phyloP scores from a whole-genome alignment of 2,329 filamentous ascomycete genomes.

The Pseudogymnoascus sp. region DNA sequence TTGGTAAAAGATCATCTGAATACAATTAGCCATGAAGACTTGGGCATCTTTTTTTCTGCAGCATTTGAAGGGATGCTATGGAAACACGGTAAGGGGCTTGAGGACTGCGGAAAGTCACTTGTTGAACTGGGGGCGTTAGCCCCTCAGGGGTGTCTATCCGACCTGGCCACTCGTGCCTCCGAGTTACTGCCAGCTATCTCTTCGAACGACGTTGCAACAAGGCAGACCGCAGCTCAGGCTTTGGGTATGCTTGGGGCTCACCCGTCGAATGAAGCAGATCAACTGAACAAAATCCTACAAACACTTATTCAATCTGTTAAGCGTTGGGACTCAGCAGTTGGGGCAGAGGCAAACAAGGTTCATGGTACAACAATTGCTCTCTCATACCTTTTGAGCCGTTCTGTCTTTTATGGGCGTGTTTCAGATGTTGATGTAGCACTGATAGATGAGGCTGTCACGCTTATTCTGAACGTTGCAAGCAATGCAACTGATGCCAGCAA shows the following conservation, averaged over 20 bases:
- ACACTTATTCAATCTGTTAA: conserved; percentile 40
- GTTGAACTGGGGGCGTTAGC: conserved; percentile 45
- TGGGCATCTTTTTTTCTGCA: conserved; percentile 42
- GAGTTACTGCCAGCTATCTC: conserved; percentile 53
- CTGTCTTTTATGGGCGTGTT: conserved; percentile 40
- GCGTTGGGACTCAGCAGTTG: conserved; percentile 48
- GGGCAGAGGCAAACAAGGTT: conserved; percentile 49
- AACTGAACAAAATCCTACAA: conserved; percentile 37
- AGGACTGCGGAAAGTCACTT: conserved; percentile 45
- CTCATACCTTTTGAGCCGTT: conserved; percentile 50
- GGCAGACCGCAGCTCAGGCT: conserved; percentile 58
- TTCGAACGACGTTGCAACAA: conserved; percentile 64
- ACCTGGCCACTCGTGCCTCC: conserved; percentile 41
- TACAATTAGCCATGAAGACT: conserved; percentile 31
- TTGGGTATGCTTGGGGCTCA: conserved; percentile 74
- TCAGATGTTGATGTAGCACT: conserved; percentile 30
- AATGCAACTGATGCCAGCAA: conserved; percentile 47
- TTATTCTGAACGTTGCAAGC: conserved; percentile 44
- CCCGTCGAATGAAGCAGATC: conserved; percentile 35
- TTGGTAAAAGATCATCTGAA: conserved; percentile 49
- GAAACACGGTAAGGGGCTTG: conserved; percentile 32
- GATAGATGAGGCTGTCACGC: conserved; percentile 35
- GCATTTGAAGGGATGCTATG: conserved; percentile 50
- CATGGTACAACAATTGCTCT: conserved; percentile 54
- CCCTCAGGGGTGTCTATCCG: conserved; percentile 43